Evolutionary conservation across 495 filamentous ascomycete species (phyloP), one percentile per base, ranked within the genome.

Genomic region (Aspergillus hancockii): DNA sequence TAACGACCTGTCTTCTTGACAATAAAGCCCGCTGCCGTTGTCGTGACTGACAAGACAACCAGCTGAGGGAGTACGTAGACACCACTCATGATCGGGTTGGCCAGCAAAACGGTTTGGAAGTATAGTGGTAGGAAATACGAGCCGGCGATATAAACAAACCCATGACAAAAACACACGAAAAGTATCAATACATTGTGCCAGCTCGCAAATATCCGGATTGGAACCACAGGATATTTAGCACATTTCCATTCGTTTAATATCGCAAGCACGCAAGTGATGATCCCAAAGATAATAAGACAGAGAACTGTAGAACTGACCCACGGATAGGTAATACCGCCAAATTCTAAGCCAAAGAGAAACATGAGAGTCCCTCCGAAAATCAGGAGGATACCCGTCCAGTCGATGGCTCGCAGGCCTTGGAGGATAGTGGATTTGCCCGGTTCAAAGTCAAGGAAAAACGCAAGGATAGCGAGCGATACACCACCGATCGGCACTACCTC

Each of bases 111-210:
- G 36, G 85, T 82, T 69, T 91, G 88, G 73, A 90, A 90, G 73
- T 91, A 92, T 38, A 93, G 79, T 0, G 90, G 90, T 14, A 93
- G 79, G 66, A 85, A 92, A 77, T 91, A 92, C 57, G 83, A 79
- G 31, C 83, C 84, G 2, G 84, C 77, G 63, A 92, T 90, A 77
- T 92, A 92, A 57, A 90, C 85, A 62, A 85, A 84, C 36, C 83
- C 85, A 62, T 93, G 90, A 57, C 82, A 74, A 69, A 88, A 88
- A 56, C 78, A 81, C 45, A 86, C 74, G 8, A 71, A 25, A 5
- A 91, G 75, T 0, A 81, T 72, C 4, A 85, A 83, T 23, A 87
- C 62, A 67, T 87, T 87, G 22, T 85, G 82, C 21, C 74, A 75
- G 13, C 80, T 70, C 21, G 73, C 75, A 74, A 93, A 92, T 3